Evolutionary conservation across 2,329 filamentous ascomycete genomes (phyloP), one percentile per base, ranked within the genome.

Genomic region (Cordyceps militaris): DNA sequence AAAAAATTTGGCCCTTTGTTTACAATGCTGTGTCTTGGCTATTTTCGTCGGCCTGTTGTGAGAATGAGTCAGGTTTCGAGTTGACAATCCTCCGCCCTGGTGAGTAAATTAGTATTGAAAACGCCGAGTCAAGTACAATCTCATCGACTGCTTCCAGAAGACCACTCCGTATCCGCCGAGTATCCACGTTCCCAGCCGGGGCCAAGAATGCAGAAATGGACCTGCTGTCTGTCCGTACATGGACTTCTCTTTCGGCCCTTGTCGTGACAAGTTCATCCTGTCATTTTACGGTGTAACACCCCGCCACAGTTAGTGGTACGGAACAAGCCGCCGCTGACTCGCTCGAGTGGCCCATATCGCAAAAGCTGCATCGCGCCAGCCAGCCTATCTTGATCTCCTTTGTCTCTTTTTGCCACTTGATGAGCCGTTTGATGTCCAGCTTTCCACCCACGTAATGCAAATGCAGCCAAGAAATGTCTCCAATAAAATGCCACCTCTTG

Each of bases 251-350:
- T 10, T 21, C 38, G 7, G 38, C 38, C 38, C n/a, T n/a, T n/a
- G n/a, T 42, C 19, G 38, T 42, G 38, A 19, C 19, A 30, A 38
- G 47, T 50, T 50, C 47, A 50, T 50, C 32, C 47, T 50, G 47
- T 50, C 47, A 50, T 50, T 36, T 50, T 24, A 50, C 47, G 19
- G 46, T n/a, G 44, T 36, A 24, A 32, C 46, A 5, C 47, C 47
- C 47, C 30, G 13, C 47, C 47, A 11, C 9, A 38, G 13, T 6
- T 8, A n/a, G 24, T 14, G 16, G 36, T 40, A 4, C 32, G 47
- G 32, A 50, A 36, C 30, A 50, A 50, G 47, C 47, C 47, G 47
- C 21, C 21, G 8, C 44, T 50, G 47, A 50, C 47, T 50, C 47
- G 47, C n/a, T n/a, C n/a, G n/a, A n/a, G n/a, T n/a, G 34, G 34